Evolutionary conservation across 2,329 filamentous ascomycete genomes (phyloP).

Genomic region (Fonsecaea pedrosoi): DNA sequence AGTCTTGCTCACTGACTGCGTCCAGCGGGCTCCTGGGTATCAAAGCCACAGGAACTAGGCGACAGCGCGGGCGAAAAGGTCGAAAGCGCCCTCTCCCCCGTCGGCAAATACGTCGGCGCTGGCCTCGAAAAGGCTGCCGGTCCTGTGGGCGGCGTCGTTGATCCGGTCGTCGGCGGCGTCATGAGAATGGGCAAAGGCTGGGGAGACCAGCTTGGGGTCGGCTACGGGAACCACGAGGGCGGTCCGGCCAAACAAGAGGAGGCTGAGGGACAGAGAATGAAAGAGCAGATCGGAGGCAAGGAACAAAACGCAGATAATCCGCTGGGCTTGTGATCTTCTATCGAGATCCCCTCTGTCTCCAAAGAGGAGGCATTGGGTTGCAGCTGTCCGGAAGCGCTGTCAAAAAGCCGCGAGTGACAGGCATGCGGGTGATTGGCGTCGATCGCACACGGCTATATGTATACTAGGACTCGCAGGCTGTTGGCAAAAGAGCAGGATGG

Average conservation of each 20-base stretch:
- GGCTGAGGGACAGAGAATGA: conserved; percentile 37
- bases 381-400: too few relatives aligned
- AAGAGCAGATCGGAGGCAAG: conserved; percentile 39
- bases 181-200: conserved; percentile 39
- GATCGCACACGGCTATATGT: too few relatives aligned
- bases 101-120: conserved; percentile 40
- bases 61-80: conserved; percentile 40
- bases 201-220: conserved; percentile 37
- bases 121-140: conserved; percentile 35
- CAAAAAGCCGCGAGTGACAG: too few relatives aligned
- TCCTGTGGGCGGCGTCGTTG: conserved; percentile 40
- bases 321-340: conserved; percentile 34
- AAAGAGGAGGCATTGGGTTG: too few relatives aligned
- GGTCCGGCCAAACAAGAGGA: conserved; percentile 38
- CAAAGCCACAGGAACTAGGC: conserved; percentile 37
- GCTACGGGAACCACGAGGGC: conserved; percentile 40
- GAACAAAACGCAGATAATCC: conserved; percentile 42
- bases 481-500: too few relatives aligned
- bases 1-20: too few relatives aligned
- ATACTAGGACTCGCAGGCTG: too few relatives aligned
- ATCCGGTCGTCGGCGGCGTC: conserved; percentile 40
- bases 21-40: conserved; percentile 19
- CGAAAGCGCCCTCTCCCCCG: conserved; percentile 38
- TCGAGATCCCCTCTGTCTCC: too few relatives aligned
- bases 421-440: too few relatives aligned